Base-by-base conservation (phyloP, 164 flowering plant species). In the Akebia trifoliata region DNA sequence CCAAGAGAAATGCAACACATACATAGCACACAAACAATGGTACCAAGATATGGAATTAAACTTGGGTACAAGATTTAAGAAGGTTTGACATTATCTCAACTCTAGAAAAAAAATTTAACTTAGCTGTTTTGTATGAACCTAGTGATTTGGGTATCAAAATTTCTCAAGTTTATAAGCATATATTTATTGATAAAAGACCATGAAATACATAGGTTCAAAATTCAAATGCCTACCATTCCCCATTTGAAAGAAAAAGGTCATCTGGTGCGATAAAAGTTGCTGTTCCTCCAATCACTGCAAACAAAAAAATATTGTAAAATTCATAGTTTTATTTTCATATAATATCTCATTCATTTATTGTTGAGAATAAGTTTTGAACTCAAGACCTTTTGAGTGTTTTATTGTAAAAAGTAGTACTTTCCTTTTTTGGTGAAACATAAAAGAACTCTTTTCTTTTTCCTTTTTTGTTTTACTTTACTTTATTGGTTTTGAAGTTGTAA, bases 21-120 rank as follows among this genome's bases (percentile, higher is more conserved):
- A 62, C 95, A 90, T 14, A 90, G 56, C 25, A 87, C 64, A 67
- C 96, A 90, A 56, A 93, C 90, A 50, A 93, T 80, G 50, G 79
- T 86, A 62, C 99, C 99, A 51, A 93, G 82, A 64, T 93, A 93
- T 50, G 99, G 99, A 95, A 87, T 83, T 73, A 90, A 72, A 63
- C 96, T 90, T 59, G 97, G n/a, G 97, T 50, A 93, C 74, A 39
- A 93, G 93, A 29, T 83, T 83, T 55, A 90, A 69, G 76, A 93
- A 90, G 31, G 99, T 93, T 10, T 3, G 3, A 29, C 15, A 42
- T 39, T 40, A 56, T 30, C 17, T 30, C 2, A 30, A 56, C 28
- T 20, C 18, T 3, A 54, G 57, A 54, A 24, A 10, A 21, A n/a
- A 1, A 15, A 11, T 9, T n/a, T 1, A 25, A 26, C n/a, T 26